A percentile compares a stretch with the other conserved stretches of the same genome.
Evolutionary conservation across 2,329 filamentous ascomycete genomes (phyloP).

Genomic region (Dothideomycetes sp.): DNA sequence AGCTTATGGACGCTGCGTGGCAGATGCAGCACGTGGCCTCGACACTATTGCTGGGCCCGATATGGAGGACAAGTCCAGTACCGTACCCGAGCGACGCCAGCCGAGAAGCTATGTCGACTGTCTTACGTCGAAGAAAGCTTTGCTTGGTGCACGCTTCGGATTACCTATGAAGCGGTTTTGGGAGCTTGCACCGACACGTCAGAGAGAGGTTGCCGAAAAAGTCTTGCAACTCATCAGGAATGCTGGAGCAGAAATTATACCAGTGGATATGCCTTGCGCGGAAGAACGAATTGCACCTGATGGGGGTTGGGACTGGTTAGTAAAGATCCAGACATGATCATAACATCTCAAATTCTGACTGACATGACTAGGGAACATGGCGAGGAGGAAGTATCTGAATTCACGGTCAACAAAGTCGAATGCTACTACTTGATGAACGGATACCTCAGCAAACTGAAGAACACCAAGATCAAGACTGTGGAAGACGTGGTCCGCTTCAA

Average conservation of each 20-base stretch:
- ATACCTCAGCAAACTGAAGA: slow-evolving; percentile 18
- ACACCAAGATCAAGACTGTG: slow-evolving; percentile 17
- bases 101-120: slow-evolving; percentile 41
- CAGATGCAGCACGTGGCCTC: slow-evolving; percentile 14
- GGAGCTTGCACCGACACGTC: slow-evolving; percentile 43
- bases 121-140: slow-evolving; percentile 38
- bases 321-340: neutral
- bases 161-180: slow-evolving; percentile 58
- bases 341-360: slow-evolving; percentile 5
- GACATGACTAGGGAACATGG: slow-evolving; percentile 14
- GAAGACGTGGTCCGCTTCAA: slow-evolving; percentile 20
- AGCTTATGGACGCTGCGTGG: slow-evolving; percentile 14
- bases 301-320: slow-evolving; percentile 25
- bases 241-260: slow-evolving; percentile 36
- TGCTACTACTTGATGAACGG: slow-evolving; percentile 20
- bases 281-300: slow-evolving; percentile 22
- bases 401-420: slow-evolving; percentile 20
- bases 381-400: slow-evolving; percentile 17
- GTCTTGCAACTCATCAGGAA: slow-evolving; percentile 42
- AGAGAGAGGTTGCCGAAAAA: slow-evolving; percentile 41
- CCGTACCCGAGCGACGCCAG: slow-evolving; percentile 8
- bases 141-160: slow-evolving; percentile 51
- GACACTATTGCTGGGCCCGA: slow-evolving; percentile 15
- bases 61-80: slow-evolving; percentile 10
- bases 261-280: slow-evolving; percentile 22